Evolutionary conservation across 2,329 filamentous ascomycete species (phyloP).

Genomic region (Neopestalotiopsis sp.): DNA sequence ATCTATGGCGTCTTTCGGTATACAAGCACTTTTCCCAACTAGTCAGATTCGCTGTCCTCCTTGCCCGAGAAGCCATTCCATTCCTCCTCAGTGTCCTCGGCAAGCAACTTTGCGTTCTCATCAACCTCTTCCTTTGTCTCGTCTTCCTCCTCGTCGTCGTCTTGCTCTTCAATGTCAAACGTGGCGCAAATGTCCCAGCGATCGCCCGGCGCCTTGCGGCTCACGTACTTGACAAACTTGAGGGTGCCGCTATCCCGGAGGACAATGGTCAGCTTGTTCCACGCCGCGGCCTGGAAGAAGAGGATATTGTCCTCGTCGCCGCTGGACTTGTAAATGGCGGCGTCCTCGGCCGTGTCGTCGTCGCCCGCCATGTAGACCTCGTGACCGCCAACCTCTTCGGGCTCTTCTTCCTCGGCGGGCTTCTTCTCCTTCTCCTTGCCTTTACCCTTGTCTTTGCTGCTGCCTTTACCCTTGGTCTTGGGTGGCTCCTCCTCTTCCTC

Average conservation of each 20-base stretch:
- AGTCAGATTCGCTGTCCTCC: conserved; percentile 16
- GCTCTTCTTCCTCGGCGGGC: conserved; percentile 41
- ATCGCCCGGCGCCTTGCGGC: conserved; percentile 80
- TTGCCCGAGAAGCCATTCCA: conserved; percentile 61
- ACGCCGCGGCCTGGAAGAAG: conserved; percentile 68
- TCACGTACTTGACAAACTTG: conserved; percentile 97
- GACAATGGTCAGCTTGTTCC: conserved; percentile 93
- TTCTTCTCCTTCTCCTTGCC: conserved; percentile 30
- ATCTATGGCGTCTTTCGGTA: neutral
- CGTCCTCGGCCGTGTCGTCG: conserved; percentile 73
- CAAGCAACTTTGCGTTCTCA: conserved; percentile 33
- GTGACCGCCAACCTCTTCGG: conserved; percentile 72
- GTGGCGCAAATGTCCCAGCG: conserved; percentile 88
- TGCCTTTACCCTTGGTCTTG: conserved; percentile 31
- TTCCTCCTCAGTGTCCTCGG: conserved; percentile 57
- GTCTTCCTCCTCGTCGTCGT: conserved; percentile 42
- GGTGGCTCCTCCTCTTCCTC: conserved; percentile 47
- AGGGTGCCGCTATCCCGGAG: conserved; percentile 84
- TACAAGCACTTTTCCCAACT: neutral
- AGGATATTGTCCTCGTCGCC: conserved; percentile 76
- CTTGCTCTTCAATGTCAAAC: conserved; percentile 71
- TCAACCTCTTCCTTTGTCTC: conserved; percentile 35
- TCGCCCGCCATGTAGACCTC: conserved; percentile 95
- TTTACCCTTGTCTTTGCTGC: conserved; percentile 36
- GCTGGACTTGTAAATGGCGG: conserved; percentile 83